phyloP scores from a whole-genome alignment of 2,329 filamentous ascomycete species.

The Pseudogymnoascus sp. region DNA sequence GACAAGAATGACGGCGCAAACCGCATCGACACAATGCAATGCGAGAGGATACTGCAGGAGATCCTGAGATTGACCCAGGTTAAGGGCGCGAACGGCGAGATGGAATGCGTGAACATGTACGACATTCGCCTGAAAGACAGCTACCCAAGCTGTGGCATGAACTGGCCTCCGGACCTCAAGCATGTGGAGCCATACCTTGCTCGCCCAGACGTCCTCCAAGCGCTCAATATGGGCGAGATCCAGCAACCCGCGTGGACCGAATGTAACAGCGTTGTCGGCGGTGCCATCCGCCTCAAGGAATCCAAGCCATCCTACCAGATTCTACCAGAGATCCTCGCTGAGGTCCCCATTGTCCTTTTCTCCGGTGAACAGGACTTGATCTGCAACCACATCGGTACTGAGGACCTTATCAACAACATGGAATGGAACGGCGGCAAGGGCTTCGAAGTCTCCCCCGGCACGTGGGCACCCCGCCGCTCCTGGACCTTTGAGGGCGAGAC shows the following conservation, averaged over 20 bases:
- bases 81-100: constrained; percentile 43
- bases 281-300: constrained; percentile 61
- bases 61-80: constrained; percentile 63
- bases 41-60: constrained; percentile 70
- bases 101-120: constrained; percentile 85
- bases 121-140: constrained; percentile 79
- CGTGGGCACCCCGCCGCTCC: constrained; percentile 83
- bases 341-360: constrained; percentile 79
- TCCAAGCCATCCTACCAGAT: constrained; percentile 69
- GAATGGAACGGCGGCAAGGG: constrained; percentile 87
- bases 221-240: constrained; percentile 74
- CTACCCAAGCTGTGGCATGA: constrained; percentile 87
- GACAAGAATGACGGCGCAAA: constrained; percentile 52
- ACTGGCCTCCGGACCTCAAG: constrained; percentile 86
- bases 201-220: constrained; percentile 67
- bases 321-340: constrained; percentile 69
- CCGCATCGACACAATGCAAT: constrained; percentile 61
- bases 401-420: constrained; percentile 83
- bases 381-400: constrained; percentile 94
- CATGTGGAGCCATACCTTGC: constrained; percentile 79
- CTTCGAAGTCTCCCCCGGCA: constrained; percentile 80
- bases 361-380: constrained; percentile 92
- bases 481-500: constrained; percentile 89
- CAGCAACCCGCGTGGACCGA: constrained; percentile 89
- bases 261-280: constrained; percentile 73